phyloP scores from a whole-genome alignment of 2,329 filamentous ascomycete species.

The Ceratocystiopsis minuta region DNA sequence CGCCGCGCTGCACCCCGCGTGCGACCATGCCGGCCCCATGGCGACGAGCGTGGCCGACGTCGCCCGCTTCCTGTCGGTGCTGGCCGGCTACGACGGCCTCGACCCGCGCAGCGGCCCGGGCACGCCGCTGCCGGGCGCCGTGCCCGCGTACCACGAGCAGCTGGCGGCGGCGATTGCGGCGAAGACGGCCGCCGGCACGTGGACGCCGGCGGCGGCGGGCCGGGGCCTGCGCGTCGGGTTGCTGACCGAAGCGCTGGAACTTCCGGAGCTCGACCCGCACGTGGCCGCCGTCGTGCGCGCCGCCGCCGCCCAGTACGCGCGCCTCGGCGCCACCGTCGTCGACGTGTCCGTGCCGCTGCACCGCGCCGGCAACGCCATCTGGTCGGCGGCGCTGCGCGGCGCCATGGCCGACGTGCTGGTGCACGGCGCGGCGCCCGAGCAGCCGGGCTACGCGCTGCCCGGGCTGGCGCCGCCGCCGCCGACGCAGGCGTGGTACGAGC shows the following conservation, averaged over 20 bases:
- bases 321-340: conserved; percentile 24
- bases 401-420: conserved; percentile 16
- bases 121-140: conserved; percentile 17
- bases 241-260: conserved; percentile 24
- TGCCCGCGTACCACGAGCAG: conserved; percentile 16
- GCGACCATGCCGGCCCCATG: conserved; percentile 29
- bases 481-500: conserved; percentile 24
- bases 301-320: conserved; percentile 18
- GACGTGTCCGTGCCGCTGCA: conserved; percentile 31
- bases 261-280: conserved; percentile 18
- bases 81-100: conserved; percentile 31
- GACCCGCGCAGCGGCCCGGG: conserved; percentile 24
- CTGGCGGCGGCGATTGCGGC: conserved; percentile 12
- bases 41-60: conserved; percentile 23
- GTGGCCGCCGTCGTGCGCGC: conserved; percentile 21
- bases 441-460: conserved; percentile 16
- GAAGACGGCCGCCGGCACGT: conserved; percentile 9
- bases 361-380: conserved; percentile 25
- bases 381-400: conserved; percentile 22
- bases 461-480: conserved; percentile 14
- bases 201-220: conserved; percentile 14
- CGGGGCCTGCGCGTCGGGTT: conserved; percentile 26
- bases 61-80: conserved; percentile 20
- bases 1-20: conserved; percentile 19
- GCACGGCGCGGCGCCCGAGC: conserved; percentile 14